Evolutionary conservation across 441 rosid genomes (phyloP).

Genomic region (Jatropha multifida): DNA sequence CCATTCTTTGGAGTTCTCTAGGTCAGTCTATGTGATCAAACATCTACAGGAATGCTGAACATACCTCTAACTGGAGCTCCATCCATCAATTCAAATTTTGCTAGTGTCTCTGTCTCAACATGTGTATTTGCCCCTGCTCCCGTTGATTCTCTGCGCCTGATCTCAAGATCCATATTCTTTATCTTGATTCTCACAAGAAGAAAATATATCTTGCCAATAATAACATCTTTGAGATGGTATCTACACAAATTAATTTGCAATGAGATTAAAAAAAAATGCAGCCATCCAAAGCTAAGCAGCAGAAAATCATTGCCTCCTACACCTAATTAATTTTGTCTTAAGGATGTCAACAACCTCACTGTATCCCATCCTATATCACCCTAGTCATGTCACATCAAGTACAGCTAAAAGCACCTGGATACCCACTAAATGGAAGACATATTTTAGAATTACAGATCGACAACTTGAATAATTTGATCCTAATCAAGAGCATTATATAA

Average conservation of each 20-base stretch:
- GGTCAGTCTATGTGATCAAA: slow-evolving; percentile 8
- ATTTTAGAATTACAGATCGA: background rate
- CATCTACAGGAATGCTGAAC: background rate
- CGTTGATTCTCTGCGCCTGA: slow-evolving; percentile 89
- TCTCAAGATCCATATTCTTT: slow-evolving; percentile 95
- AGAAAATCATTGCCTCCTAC: background rate
- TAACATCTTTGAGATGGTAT: slow-evolving; percentile 93
- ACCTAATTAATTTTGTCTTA: background rate
- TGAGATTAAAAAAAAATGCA: slow-evolving; percentile 1
- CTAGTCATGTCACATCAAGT: background rate
- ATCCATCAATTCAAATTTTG: slow-evolving; percentile 94
- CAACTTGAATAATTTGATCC: background rate
- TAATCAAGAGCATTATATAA: background rate
- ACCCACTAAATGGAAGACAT: background rate
- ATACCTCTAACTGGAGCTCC: slow-evolving; percentile 97
- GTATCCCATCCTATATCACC: background rate
- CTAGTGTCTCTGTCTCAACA: slow-evolving; percentile 92
- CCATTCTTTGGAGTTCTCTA: background rate
- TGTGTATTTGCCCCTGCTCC: slow-evolving; percentile 91
- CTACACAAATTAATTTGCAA: slow-evolving; percentile 42
- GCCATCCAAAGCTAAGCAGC: slow-evolving; percentile 15
- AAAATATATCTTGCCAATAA: slow-evolving; percentile 87
- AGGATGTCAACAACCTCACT: too few species aligned
- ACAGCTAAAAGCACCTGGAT: background rate
- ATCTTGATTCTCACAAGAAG: slow-evolving; percentile 91